phyloP scores from a whole-genome alignment of 352 stramenopile genomes.

The Hyaloperonospora arabidopsidis region DNA sequence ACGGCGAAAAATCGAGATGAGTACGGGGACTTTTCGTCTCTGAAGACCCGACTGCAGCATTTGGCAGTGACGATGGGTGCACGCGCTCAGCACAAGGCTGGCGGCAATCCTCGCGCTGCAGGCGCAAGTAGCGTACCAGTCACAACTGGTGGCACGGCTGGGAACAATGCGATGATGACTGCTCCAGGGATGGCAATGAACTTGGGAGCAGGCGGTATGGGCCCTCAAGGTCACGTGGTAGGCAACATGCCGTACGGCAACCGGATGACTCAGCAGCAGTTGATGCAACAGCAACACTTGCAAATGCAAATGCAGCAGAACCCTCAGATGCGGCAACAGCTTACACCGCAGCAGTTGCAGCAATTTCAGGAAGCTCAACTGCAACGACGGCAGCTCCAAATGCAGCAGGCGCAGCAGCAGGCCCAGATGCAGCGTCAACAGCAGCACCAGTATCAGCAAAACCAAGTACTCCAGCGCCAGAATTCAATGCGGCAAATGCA shows the following conservation, averaged over 20 bases:
- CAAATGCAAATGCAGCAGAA: conserved; percentile 82
- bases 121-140: conserved; percentile 30
- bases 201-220: conserved; percentile 42
- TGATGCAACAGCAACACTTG: conserved; percentile 67
- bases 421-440: conserved; percentile 55
- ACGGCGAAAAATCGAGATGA: conserved; percentile 89
- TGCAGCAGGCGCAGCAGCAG: conserved; percentile 52
- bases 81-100: conserved; percentile 69
- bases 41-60: conserved; percentile 95
- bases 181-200: conserved; percentile 48
- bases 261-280: conserved; percentile 75
- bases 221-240: conserved; percentile 48
- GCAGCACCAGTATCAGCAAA: conserved; percentile 51
- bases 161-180: conserved; percentile 44
- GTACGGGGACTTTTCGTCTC: conserved; percentile 93
- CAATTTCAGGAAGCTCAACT: conserved; percentile 68
- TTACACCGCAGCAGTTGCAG: conserved; percentile 74
- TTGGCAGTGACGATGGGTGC: conserved; percentile 89
- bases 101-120: conserved; percentile 36
- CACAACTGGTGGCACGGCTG: conserved; percentile 17
- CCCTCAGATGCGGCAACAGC: conserved; percentile 70
- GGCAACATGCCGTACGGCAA: conserved; percentile 67
- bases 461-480: conserved; percentile 38
- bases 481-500: conserved; percentile 59
- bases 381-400: conserved; percentile 63